Conservation (phyloP, 1,139 yeast genomes). For the Geotrichum australiense region DNA sequence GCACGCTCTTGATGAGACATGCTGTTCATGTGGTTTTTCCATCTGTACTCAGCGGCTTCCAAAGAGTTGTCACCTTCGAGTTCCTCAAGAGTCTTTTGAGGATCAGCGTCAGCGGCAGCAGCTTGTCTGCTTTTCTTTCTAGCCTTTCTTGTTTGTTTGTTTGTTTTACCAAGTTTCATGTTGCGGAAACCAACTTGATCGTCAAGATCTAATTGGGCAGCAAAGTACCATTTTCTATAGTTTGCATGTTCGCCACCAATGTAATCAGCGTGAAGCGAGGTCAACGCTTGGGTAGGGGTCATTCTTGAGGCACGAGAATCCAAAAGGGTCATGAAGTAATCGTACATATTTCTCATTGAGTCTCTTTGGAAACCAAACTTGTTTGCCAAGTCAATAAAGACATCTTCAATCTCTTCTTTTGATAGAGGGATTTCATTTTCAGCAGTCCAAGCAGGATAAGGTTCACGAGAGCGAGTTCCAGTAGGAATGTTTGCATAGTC, state of each 20-base stretch:
- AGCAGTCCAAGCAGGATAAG: slow-evolving; percentile 95
- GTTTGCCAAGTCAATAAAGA: slow-evolving; percentile 81
- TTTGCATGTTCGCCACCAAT: slow-evolving; percentile 93
- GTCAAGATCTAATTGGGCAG: slow-evolving; percentile 82
- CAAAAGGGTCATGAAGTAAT: slow-evolving; percentile 85
- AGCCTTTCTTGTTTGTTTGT: slow-evolving; percentile 47
- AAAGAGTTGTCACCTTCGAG: slow-evolving; percentile 79
- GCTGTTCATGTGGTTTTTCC: slow-evolving; percentile 72
- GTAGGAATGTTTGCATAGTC: slow-evolving; percentile 58
- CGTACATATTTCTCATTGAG: slow-evolving; percentile 95
- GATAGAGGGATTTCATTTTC: slow-evolving; percentile 81
- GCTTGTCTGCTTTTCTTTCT: slow-evolving; percentile 57
- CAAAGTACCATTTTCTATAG: slow-evolving; percentile 93
- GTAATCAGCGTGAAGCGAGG: slow-evolving; percentile 92
- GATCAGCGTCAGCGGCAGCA: slow-evolving; percentile 41
- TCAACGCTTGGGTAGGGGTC: slow-evolving; percentile 92
- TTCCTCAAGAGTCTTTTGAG: slow-evolving; percentile 61
- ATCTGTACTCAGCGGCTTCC: slow-evolving; percentile 76
- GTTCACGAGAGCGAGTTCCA: slow-evolving; percentile 47
- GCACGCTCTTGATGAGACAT: slow-evolving; percentile 72
- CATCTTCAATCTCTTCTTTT: slow-evolving; percentile 85
- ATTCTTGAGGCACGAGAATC: slow-evolving; percentile 95
- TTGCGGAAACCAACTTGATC: slow-evolving; percentile 72
- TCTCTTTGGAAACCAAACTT: slow-evolving; percentile 97
- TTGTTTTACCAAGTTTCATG: slow-evolving; percentile 70